These are phyloP conservation scores for Chalciporus sphaerocephalus DNA, from an alignment of 768 basidiomycete species.

Conservation along the genomic window DNA sequence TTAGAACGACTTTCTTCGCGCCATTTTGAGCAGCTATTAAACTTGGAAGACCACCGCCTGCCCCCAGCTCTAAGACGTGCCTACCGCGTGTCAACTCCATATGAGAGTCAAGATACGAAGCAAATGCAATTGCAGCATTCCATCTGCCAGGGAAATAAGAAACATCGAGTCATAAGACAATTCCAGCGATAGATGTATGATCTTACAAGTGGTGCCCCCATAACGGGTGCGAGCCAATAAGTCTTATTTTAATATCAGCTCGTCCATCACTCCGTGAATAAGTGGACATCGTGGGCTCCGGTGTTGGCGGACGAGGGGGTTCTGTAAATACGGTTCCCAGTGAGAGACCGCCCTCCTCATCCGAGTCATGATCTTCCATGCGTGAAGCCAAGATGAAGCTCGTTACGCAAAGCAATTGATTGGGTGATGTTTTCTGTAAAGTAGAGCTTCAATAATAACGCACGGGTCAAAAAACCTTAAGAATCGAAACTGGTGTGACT, in stretches of 20 bases:
- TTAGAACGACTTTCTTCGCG: conserved; percentile 71
- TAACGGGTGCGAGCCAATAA: conserved; percentile 76
- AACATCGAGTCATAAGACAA: background rate
- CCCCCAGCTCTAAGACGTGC: conserved; percentile 82
- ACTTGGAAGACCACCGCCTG: conserved; percentile 87
- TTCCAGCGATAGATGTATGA: background rate
- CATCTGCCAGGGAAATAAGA: conserved; percentile 53
- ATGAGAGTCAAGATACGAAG: conserved; percentile 61
- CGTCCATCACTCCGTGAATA: conserved; percentile 39
- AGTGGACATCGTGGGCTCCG: conserved; percentile 50
- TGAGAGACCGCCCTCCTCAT: conserved; percentile 33
- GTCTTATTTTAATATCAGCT: conserved; percentile 49
- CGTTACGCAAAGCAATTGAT: background rate
- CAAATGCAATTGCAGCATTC: conserved; percentile 75
- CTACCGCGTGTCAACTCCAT: conserved; percentile 40
- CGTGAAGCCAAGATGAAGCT: background rate
- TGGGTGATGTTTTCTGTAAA: too few relatives aligned
- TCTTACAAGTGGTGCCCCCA: conserved; percentile 78
- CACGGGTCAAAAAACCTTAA: too few relatives aligned
- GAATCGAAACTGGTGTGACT: too few relatives aligned
- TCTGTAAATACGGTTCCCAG: conserved; percentile 55
- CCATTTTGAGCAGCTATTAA: conserved; percentile 70
- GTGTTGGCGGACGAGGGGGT: conserved; percentile 62
- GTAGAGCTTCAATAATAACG: too few relatives aligned
- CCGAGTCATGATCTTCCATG: conserved; percentile 17